Evolutionary conservation across 345 rosid genomes (phyloP), one percentile per base, ranked within the genome.

Genomic region (Gossypium australe): DNA sequence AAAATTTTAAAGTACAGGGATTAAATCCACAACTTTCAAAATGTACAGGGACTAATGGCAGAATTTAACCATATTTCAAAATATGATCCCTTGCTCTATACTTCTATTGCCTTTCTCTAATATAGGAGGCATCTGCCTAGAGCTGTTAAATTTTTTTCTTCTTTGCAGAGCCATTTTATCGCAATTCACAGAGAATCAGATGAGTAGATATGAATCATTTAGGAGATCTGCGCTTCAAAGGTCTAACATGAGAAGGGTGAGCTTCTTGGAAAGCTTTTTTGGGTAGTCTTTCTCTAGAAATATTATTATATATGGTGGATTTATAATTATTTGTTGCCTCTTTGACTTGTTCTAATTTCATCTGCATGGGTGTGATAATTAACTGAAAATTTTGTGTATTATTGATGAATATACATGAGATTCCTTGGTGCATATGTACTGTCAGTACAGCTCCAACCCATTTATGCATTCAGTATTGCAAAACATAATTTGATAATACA

Each of bases 211-310:
- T 45, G 97, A 96, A 82, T 96, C 98, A 17, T 96, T 91, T 44
- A 82, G 98, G 64, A 92, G 98, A 82, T 93, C 98, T 70, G 99
- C 98, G 27, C 87, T 96, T 83, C 99, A 96, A 78, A 96, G 84
- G 82, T 77, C 97, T 64, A 90, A 84, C 84, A 96, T 93, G 98
- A 91, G 84, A 84, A 93, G 90, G 91, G 98, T 93, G 87, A 58
- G 68, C 38, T 67, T 44, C 34, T 79, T 47, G 6, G 70, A 61
- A 20, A 18, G 53, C 25, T 18, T 16, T 18, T 20, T 13, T 11
- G 8, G 16, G 51, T 17, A n/a, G 14, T 43, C 44, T 51, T 25
- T 13, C 53, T 20, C 10, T 34, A 34, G 41, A 34, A 34, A 34
- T 34, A 2, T 45, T 45, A 12, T 44, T 44, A 20, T 44, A 65